A percentile compares a stretch with the other conserved stretches of the same genome.
These are phyloP conservation scores for Vanderwaltozyma verrucispora DNA, from an alignment of 805 yeast species.

Conservation along the genomic window DNA sequence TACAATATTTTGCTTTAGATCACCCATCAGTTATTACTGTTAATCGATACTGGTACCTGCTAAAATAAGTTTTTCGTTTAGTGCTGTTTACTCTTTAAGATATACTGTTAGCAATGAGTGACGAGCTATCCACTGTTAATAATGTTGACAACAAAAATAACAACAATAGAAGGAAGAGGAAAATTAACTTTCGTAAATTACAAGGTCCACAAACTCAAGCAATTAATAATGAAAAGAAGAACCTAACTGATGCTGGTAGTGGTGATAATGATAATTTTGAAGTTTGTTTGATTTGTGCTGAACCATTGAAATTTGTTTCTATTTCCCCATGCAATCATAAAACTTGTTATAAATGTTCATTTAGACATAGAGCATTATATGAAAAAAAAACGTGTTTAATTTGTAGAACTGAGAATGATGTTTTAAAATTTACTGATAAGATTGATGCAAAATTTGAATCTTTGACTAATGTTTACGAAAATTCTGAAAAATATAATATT, in stretches of 20 bases:
- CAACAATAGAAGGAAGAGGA: neutral
- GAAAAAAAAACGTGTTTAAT: constrained; percentile 66
- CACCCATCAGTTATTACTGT: too few relatives aligned
- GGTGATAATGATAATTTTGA: constrained; percentile 31
- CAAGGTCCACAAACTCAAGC: constrained; percentile 14
- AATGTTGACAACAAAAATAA: too few relatives aligned
- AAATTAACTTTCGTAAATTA: constrained; percentile 8
- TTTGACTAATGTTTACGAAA: constrained; percentile 27
- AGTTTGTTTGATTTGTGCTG: constrained; percentile 80
- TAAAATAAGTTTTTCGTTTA: too few relatives aligned
- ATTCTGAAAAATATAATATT: constrained; percentile 36
- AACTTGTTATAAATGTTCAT: constrained; percentile 72
- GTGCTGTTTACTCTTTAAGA: too few relatives aligned
- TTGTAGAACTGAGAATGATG: constrained; percentile 64
- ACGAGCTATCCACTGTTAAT: too few relatives aligned
- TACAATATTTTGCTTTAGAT: too few relatives aligned
- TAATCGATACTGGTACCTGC: too few relatives aligned
- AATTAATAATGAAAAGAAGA: neutral
- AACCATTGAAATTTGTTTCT: constrained; percentile 51
- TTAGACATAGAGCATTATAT: constrained; percentile 75
- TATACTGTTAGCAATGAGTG: too few relatives aligned
- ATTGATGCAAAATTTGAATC: constrained; percentile 31
- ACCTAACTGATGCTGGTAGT: constrained; percentile 4
- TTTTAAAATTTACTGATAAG: constrained; percentile 48
- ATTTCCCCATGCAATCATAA: constrained; percentile 75